Conservation (phyloP, 345 rosid species). For the Sisymbrium altissimum region DNA sequence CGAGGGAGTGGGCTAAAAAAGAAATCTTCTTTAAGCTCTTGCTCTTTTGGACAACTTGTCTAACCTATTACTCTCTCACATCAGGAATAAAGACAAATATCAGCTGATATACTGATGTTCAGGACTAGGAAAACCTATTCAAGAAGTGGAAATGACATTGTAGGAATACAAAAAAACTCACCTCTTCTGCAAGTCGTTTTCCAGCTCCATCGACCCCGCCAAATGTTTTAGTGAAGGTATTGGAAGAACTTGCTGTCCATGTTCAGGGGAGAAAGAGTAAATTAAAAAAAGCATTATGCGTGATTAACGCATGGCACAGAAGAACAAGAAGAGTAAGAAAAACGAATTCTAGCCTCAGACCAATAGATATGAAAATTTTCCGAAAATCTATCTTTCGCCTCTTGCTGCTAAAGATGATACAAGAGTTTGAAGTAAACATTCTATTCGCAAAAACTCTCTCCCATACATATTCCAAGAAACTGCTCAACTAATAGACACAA, state of each 20-base stretch:
- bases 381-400: not conserved
- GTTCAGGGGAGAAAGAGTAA: slow-evolving; percentile 6
- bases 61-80: slow-evolving; percentile 47
- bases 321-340: not conserved
- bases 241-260: slow-evolving; percentile 81
- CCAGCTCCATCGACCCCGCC: slow-evolving; percentile 95
- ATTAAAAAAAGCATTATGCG: not conserved
- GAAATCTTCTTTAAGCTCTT: slow-evolving; percentile 77
- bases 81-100: not conserved
- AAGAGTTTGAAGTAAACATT: slow-evolving; percentile 5
- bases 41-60: slow-evolving; percentile 65
- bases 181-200: slow-evolving; percentile 88
- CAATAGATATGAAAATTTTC: not conserved
- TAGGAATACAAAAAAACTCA: slow-evolving; percentile 37
- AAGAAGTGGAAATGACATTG: not conserved
- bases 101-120: not conserved
- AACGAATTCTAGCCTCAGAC: not conserved
- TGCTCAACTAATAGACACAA: not conserved
- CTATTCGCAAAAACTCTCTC: not conserved
- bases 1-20: slow-evolving; percentile 95
- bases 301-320: not conserved
- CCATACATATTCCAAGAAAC: not conserved
- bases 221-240: slow-evolving; percentile 76
- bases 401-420: not conserved
- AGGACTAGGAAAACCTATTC: not conserved